These are phyloP conservation scores for Ophiostoma tasmaniense DNA, from an alignment of 2,329 filamentous ascomycete species.

Conservation along the genomic window DNA sequence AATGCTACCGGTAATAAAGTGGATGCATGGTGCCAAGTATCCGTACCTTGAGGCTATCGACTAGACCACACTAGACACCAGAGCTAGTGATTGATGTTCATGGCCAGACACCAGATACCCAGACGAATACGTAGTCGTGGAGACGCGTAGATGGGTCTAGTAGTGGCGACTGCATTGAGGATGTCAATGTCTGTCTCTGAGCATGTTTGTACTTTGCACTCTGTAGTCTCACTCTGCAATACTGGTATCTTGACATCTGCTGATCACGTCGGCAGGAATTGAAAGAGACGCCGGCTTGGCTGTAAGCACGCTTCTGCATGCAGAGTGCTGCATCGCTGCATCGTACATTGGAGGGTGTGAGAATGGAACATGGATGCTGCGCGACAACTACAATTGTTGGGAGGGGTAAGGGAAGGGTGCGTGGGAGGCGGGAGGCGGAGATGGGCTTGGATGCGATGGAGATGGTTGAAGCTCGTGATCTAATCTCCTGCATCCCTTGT, in stretches of 20 bases:
- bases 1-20: slow-evolving; percentile 8
- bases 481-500: slow-evolving; percentile 1
- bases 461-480: neutral
- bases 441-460: neutral
- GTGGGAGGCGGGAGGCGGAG: neutral
- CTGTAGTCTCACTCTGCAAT: neutral
- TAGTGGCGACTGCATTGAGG: neutral
- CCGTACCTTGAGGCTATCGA: neutral
- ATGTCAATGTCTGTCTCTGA: neutral
- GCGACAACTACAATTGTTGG: slow-evolving; percentile 4
- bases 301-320: neutral
- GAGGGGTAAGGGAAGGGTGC: neutral
- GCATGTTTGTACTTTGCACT: neutral
- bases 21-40: slow-evolving; percentile 14
- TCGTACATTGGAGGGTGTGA: slow-evolving; percentile 6
- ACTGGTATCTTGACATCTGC: neutral
- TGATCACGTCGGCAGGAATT: neutral
- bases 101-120: neutral
- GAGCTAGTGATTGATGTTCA: neutral
- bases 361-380: slow-evolving; percentile 11
- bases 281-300: neutral
- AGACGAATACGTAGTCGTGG: slow-evolving; percentile 1
- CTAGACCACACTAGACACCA: neutral
- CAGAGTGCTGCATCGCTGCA: neutral
- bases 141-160: slow-evolving; percentile 13